Evolutionary conservation across 108 stramenopile genomes (phyloP), one percentile per base, ranked within the genome.

Genomic region (Parietichytrium sp.): DNA sequence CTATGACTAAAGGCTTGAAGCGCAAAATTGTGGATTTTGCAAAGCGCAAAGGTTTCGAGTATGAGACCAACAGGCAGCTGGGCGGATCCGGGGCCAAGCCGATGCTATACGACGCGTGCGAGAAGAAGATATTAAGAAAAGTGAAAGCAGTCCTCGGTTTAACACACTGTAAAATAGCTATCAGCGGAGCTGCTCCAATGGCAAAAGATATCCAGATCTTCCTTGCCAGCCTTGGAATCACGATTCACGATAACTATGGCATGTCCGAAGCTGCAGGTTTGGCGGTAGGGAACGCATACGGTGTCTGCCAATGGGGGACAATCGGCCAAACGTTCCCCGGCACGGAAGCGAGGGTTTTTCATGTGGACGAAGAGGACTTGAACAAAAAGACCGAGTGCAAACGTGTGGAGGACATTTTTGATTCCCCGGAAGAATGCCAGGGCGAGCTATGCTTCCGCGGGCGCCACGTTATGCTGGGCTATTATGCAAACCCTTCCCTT

Each of bases 381-480:
- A 8, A 6, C 13, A 31, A 54, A n/a, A 12, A 54, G n/a, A 18
- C 81, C 15, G 83, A 79, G 51, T 13, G 10, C 29, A 12, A 26
- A 3, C 49, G 80, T 20, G 80, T 54, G 38, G 55, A 29, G 15
- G 54, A 51, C 54, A 42, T 55, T 30, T 81, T 20, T 36, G 30
- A 50, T 1, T 18, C 79, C 51, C 16, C 49, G 15, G 79, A 79
- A 7, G 49, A 50, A 7, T 20, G 55, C n/a, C 86, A 85, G n/a
- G 85, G 86, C 29, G 89, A 90, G 82, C 54, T 91, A 29, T 90
- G 90, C 90, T 91, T 81, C 86, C 84, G 86, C 33, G 91, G 91
- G 3, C 91, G 92, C 15, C 88, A 91, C 83, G 90, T 92, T 79
- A 90, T 93, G 54, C 88, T 91, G 86, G 93, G 93, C 54, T 93